Evolutionary conservation across 1,284 basidiomycete genomes (phyloP).

Genomic region (Phellopilus nigrolimitatus): DNA sequence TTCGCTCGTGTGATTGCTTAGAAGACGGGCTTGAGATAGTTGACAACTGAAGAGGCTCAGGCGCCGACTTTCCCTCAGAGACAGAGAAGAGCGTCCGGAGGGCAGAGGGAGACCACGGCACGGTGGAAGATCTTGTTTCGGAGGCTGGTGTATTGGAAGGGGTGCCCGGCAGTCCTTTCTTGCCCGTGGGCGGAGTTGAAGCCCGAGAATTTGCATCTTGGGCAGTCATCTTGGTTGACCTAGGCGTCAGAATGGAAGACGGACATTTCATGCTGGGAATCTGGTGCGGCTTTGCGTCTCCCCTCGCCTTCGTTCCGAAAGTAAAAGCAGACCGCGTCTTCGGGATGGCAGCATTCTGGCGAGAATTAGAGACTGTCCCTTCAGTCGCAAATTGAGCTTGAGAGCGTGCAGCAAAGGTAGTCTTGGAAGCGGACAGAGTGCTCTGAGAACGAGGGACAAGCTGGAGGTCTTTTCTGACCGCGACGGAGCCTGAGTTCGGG

Average conservation of each 20-base stretch:
- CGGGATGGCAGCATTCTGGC: background rate
- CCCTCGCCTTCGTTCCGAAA: background rate
- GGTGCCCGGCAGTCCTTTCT: background rate
- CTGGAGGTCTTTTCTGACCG: background rate
- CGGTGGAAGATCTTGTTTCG: background rate
- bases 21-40: no score
- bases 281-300: background rate
- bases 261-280: background rate
- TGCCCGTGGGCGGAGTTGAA: no score
- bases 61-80: background rate
- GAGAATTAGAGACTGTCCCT: background rate
- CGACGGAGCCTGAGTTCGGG: background rate
- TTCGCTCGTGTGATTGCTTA: no score
- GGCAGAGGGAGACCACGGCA: background rate
- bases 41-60: background rate
- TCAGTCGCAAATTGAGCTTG: background rate
- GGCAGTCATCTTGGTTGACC: no score
- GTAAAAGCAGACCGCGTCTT: background rate
- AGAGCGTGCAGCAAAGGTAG: background rate
- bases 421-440: background rate
- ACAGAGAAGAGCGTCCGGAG: constrained; percentile 1
- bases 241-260: no score
- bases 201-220: no score
- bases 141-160: background rate
- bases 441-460: background rate